These are phyloP conservation scores for Phoenix roebelenii DNA, from an alignment of 176 grass and related monocot species.

Conservation along the genomic window DNA sequence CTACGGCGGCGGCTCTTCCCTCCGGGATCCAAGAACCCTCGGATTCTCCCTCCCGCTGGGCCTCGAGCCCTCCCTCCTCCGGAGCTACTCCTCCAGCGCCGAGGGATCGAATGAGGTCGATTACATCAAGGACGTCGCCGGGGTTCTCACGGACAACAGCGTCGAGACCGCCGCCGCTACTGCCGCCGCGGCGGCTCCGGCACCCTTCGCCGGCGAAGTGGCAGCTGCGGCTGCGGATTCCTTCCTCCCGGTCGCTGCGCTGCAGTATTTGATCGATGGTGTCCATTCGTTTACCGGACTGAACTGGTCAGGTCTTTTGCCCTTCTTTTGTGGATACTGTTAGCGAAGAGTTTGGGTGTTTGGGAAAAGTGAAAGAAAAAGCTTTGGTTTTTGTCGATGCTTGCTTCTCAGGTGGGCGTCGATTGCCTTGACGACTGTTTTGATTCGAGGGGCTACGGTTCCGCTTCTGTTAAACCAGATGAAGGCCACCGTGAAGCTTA, in stretches of 20 bases:
- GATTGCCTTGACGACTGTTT: constrained; percentile 65
- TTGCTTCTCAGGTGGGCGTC: constrained; percentile 67
- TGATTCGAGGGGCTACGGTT: constrained; percentile 57
- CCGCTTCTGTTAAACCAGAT: constrained; percentile 68
- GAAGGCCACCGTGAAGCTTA: constrained; percentile 47
- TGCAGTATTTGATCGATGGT: constrained; percentile 74
- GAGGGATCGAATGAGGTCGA: background rate
- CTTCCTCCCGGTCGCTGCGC: constrained; percentile 53
- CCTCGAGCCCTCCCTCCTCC: constrained; percentile 12
- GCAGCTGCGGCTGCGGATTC: constrained; percentile 70
- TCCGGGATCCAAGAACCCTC: background rate
- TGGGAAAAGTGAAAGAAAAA: too few species aligned
- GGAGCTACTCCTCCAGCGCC: constrained; percentile 10
- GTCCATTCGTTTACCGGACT: constrained; percentile 64
- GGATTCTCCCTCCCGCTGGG: constrained; percentile 14
- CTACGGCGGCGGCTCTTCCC: background rate
- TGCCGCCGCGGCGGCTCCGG: constrained; percentile 31
- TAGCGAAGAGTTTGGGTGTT: too few species aligned
- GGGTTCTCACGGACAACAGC: constrained; percentile 24
- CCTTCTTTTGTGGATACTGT: background rate
- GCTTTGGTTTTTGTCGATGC: background rate
- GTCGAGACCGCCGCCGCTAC: constrained; percentile 20
- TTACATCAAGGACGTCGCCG: constrained; percentile 5
- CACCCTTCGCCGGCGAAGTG: constrained; percentile 76
- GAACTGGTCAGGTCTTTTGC: constrained; percentile 58